Conservation (phyloP, 192 early-diverging fungal species). For the Pecoramyces ruminantium region DNA sequence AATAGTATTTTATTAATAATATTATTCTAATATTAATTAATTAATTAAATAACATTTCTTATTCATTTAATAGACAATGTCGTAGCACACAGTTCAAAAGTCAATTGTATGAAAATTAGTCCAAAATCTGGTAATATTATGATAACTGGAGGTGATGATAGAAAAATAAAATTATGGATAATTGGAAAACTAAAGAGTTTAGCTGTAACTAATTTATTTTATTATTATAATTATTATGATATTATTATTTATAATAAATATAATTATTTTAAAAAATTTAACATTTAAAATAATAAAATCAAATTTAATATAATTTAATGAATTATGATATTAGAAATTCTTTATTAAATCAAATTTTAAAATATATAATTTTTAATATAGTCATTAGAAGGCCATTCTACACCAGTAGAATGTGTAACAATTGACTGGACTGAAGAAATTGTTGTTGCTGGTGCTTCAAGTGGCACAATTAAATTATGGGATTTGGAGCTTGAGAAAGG, state of each 20-base stretch:
- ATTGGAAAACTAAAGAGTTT: slow-evolving; percentile 20
- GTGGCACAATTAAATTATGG: slow-evolving; percentile 40
- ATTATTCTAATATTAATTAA: too few species aligned
- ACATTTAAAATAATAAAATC: too few species aligned
- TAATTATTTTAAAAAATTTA: too few species aligned
- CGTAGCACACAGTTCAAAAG: slow-evolving; percentile 18
- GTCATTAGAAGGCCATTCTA: slow-evolving; percentile 22
- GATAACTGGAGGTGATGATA: slow-evolving; percentile 38
- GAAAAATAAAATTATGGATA: slow-evolving; percentile 34
- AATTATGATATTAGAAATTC: too few species aligned
- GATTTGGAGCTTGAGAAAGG: slow-evolving; percentile 40
- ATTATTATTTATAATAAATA: too few species aligned
- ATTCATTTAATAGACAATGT: slow-evolving; percentile 5
- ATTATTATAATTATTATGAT: not conserved
- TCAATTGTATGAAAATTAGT: slow-evolving; percentile 28
- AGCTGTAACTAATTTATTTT: not conserved
- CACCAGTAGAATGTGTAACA: slow-evolving; percentile 24
- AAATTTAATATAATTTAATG: too few species aligned
- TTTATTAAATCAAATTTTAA: too few species aligned
- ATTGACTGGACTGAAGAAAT: slow-evolving; percentile 43
- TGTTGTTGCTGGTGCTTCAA: slow-evolving; percentile 26
- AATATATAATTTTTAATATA: too few species aligned
- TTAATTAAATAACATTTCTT: too few species aligned
- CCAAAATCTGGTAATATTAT: slow-evolving; percentile 31
- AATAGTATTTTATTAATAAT: too few species aligned